Percentiles rank a stretch among this genome's conserved stretches.
These are phyloP conservation scores for Plenodomus tracheiphilus DNA, from an alignment of 2,329 filamentous ascomycete species.

Conservation along the genomic window DNA sequence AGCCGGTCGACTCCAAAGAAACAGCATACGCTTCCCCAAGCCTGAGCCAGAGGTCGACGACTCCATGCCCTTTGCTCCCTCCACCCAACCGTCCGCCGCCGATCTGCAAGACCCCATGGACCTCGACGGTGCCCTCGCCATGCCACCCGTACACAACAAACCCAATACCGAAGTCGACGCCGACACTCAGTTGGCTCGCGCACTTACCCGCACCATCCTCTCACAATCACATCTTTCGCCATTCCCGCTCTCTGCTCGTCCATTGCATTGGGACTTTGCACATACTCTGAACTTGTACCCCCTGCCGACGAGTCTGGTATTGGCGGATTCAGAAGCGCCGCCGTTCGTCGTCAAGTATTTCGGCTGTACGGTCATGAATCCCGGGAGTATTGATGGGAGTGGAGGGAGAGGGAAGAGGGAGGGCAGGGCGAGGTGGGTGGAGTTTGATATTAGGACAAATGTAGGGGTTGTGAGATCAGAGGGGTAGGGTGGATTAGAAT, in stretches of 20 bases:
- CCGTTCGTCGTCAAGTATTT: slow-evolving; percentile 90
- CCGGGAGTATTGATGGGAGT: slow-evolving; percentile 68
- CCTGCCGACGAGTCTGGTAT: slow-evolving; percentile 77
- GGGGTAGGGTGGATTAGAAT: slow-evolving; percentile 10
- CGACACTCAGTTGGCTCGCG: slow-evolving; percentile 61
- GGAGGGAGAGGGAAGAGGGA: slow-evolving; percentile 66
- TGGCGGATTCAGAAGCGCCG: slow-evolving; percentile 80
- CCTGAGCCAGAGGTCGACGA: slow-evolving; percentile 44
- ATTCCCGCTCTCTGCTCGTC: slow-evolving; percentile 77
- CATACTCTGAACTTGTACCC: slow-evolving; percentile 81
- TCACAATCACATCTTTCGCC: slow-evolving; percentile 89
- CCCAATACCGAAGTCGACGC: slow-evolving; percentile 23
- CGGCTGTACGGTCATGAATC: slow-evolving; percentile 95
- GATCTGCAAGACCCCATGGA: slow-evolving; percentile 48
- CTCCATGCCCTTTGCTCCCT: slow-evolving; percentile 21
- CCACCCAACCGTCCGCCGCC: slow-evolving; percentile 10
- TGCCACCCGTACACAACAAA: slow-evolving; percentile 7
- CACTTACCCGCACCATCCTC: slow-evolving; percentile 86
- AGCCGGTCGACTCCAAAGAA: slow-evolving; percentile 74
- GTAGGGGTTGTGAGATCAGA: slow-evolving; percentile 32
- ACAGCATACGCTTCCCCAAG: slow-evolving; percentile 70
- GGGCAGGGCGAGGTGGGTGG: slow-evolving; percentile 75
- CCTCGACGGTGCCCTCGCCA: slow-evolving; percentile 40
- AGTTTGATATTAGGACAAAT: slow-evolving; percentile 63
- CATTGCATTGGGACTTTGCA: slow-evolving; percentile 88